Evolutionary conservation across 1,139 yeast genomes (phyloP), one percentile per base, ranked within the genome.

Genomic region (Pichia inconspicua): DNA sequence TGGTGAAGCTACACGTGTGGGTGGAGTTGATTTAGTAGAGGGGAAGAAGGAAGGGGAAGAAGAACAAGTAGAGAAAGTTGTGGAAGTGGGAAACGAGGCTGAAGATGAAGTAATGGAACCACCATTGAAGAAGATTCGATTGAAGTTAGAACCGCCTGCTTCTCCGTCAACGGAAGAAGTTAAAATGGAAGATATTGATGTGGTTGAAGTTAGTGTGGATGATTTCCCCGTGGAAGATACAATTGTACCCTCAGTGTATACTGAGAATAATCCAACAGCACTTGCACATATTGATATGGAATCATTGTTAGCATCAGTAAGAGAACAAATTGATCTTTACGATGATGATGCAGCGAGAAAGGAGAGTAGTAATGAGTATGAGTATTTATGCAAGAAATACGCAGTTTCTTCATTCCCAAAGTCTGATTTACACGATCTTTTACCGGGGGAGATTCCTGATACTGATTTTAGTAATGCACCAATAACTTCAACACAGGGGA

Each of bases 351-450:
- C 46, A 14, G 52, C 53, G 10, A 82, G 80, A 48, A 43, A 46
- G 2, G 43, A 52, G 1, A 42, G 44, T n/a, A 17, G 8, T 8
- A 48, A 45, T 19, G 59, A 57, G 36, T 49, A 50, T 10, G 95
- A 85, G 44, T 87, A 77, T 58, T 66, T 85, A 50, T 85, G 85
- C 62, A 75, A 74, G 56, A 84, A 84, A 62, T 88, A 82, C 59
- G 97, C 88, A 1, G 98, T 94, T 14, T 87, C 95, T 0, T 81
- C 92, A 17, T 92, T 82, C 62, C 99, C 99, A 0, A 78, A 80
- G 30, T 74, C 73, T 42, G 96, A 90, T 61, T 69, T 94, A 42
- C 74, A 78, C 56, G 84, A 82, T 48, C 66, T 84, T 53, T 71
- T 94, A 40, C 96, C 98, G 0, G 99, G 98, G 3, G 78, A 73